Percentiles rank a stretch among this genome's conserved stretches.
These are phyloP conservation scores for Wickerhamiella siamensis DNA, from an alignment of 805 yeast genomes.

Conservation along the genomic window DNA sequence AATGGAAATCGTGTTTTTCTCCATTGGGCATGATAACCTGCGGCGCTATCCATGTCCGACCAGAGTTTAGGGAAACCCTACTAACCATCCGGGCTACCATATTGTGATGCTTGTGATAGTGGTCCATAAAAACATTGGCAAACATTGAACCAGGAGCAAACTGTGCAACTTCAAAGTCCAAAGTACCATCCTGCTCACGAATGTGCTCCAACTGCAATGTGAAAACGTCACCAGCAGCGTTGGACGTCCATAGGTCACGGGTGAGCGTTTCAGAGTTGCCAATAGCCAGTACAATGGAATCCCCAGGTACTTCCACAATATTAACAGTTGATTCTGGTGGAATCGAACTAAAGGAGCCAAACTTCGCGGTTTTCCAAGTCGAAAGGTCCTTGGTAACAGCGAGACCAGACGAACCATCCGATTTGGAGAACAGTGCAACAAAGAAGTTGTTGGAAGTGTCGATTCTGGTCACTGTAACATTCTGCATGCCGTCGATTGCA, in stretches of 20 bases:
- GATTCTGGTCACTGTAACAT: background rate
- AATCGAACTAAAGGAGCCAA: background rate
- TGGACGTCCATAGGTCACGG: conserved; percentile 23
- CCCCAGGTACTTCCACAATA: background rate
- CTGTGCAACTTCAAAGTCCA: conserved; percentile 32
- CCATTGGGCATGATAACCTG: background rate
- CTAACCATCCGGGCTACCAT: conserved; percentile 16
- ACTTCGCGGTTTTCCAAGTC: background rate
- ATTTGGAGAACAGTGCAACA: background rate
- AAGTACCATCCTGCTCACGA: conserved; percentile 20
- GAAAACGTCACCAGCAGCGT: conserved; percentile 44
- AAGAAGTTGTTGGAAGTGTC: background rate
- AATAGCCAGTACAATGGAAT: background rate
- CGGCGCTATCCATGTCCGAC: conserved; percentile 25
- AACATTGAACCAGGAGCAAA: conserved; percentile 51
- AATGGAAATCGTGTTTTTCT: background rate
- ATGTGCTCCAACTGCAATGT: conserved; percentile 28
- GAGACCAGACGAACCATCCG: background rate
- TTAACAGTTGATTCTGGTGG: background rate
- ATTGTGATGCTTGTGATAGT: conserved; percentile 4
- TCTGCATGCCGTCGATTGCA: background rate
- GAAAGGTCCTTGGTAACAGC: background rate
- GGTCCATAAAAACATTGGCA: conserved; percentile 26
- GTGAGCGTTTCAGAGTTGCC: background rate
- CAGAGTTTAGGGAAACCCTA: conserved; percentile 29